These are phyloP conservation scores for Alternaria tenuissima DNA, from an alignment of 2,329 filamentous ascomycete species.

Conservation along the genomic window DNA sequence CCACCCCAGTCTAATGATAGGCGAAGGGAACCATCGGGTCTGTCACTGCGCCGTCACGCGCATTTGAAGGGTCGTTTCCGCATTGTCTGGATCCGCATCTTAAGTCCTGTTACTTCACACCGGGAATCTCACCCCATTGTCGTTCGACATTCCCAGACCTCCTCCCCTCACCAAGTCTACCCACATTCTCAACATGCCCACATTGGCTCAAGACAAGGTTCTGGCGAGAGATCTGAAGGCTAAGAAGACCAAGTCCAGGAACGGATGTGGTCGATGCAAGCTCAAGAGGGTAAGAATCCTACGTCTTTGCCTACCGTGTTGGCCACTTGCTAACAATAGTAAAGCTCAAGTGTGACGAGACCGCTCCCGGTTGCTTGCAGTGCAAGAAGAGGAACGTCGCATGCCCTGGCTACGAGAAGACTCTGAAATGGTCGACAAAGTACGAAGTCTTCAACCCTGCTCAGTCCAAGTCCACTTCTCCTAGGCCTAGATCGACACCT, in stretches of 20 bases:
- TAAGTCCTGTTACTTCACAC: conserved; percentile 24
- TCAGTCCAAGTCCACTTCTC: conserved; percentile 32
- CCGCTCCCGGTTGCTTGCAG: conserved; percentile 53
- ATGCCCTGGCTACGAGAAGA: conserved; percentile 59
- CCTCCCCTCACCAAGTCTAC: conserved; percentile 10
- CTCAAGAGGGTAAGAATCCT: conserved; percentile 41
- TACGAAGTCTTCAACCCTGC: conserved; percentile 56
- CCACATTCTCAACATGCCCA: conserved; percentile 36
- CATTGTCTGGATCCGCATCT: conserved; percentile 30
- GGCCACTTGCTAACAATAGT: conserved; percentile 25
- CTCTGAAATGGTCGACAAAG: conserved; percentile 59
- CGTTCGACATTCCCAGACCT: conserved; percentile 26
- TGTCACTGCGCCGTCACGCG: conserved; percentile 33
- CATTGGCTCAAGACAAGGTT: conserved; percentile 38
- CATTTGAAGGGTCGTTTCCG: conserved; percentile 26
- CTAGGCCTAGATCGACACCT: conserved; percentile 23
- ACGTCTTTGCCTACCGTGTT: conserved; percentile 1
- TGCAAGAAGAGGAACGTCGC: conserved; percentile 54
- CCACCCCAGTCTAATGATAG: conserved; percentile 28
- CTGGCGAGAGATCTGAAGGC: conserved; percentile 37
- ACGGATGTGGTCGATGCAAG: conserved; percentile 48
- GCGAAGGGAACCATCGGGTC: conserved; percentile 37
- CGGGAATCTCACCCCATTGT: conserved; percentile 29
- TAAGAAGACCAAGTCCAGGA: conserved; percentile 50
- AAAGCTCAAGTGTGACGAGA: conserved; percentile 57